phyloP scores from a whole-genome alignment of 371 early-diverging fungal species.

The Mucor indicus region DNA sequence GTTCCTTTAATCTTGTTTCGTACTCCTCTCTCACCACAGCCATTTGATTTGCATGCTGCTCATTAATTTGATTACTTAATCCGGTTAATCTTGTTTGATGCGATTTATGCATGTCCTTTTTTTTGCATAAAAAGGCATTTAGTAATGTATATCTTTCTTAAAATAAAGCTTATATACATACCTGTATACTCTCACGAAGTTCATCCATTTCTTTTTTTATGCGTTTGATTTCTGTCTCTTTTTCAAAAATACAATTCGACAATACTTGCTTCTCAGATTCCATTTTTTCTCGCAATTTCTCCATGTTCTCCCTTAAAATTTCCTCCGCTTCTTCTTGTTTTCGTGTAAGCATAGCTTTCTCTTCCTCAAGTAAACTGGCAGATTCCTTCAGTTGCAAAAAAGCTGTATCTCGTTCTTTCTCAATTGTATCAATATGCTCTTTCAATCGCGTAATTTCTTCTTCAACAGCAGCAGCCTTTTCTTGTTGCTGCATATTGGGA shows the following conservation, averaged over 20 bases:
- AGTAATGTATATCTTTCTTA: too few relatives aligned
- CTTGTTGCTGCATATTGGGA: background rate
- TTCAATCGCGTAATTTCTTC: constrained; percentile 11
- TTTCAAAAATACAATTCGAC: constrained; percentile 10
- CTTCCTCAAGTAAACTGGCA: constrained; percentile 16
- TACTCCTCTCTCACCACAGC: constrained; percentile 14
- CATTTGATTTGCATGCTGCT: constrained; percentile 21
- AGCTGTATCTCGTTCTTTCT: constrained; percentile 7
- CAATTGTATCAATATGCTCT: constrained; percentile 1
- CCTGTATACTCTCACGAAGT: constrained; percentile 24
- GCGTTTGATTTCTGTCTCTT: constrained; percentile 15
- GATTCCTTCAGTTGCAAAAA: constrained; percentile 10
- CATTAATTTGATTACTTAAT: constrained; percentile 17
- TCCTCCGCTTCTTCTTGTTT: constrained; percentile 25
- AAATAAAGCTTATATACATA: too few relatives aligned
- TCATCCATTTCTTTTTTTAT: constrained; percentile 26
- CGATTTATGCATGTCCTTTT: constrained; percentile 25
- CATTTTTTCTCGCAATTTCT: constrained; percentile 24
- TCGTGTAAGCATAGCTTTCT: constrained; percentile 8
- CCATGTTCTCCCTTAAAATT: constrained; percentile 23
- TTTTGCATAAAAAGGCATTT: background rate
- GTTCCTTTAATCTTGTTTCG: constrained; percentile 8
- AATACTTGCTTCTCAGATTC: constrained; percentile 24
- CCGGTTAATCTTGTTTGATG: constrained; percentile 23
- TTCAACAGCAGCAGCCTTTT: background rate